Evolutionary conservation across 78 protist species (phyloP).

Genomic region (Chrysochromulina parva): DNA sequence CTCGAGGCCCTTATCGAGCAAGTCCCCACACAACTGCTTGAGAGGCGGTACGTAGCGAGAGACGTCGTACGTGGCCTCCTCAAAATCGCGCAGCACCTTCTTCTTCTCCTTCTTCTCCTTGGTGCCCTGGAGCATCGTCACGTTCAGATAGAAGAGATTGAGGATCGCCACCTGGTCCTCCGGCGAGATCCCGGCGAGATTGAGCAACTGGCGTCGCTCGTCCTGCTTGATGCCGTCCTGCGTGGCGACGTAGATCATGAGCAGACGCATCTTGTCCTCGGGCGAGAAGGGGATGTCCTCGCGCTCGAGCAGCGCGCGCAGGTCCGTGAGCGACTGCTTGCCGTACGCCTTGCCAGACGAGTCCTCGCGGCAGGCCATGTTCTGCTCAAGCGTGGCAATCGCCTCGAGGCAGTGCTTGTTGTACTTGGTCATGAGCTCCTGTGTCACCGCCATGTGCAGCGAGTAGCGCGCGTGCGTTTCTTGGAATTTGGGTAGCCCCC

Average conservation of each 20-base stretch:
- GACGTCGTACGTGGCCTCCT: constrained; percentile 6
- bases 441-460: constrained; percentile 67
- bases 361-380: constrained; percentile 74
- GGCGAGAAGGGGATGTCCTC: neutral
- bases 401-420: constrained; percentile 43
- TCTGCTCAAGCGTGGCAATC: constrained; percentile 70
- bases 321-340: neutral
- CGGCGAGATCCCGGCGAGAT: constrained; percentile 52
- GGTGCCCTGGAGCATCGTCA: constrained; percentile 39
- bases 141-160: constrained; percentile 60
- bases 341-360: constrained; percentile 30
- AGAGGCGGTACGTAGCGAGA: neutral
- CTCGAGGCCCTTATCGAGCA: neutral
- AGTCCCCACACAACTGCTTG: neutral
- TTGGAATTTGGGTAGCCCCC: constrained; percentile 79
- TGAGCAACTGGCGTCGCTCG: constrained; percentile 59
- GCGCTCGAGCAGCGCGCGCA: neutral
- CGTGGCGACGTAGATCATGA: neutral
- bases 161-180: constrained; percentile 59
- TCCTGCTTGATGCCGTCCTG: constrained; percentile 67
- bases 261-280: neutral
- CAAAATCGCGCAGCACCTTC: constrained; percentile 14
- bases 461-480: constrained; percentile 70
- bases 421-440: constrained; percentile 65
- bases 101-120: neutral